Percentiles rank a stretch among this genome's conserved stretches.
Conservation (phyloP, 2,329 filamentous ascomycete species). For the Aspergillus sp. region DNA sequence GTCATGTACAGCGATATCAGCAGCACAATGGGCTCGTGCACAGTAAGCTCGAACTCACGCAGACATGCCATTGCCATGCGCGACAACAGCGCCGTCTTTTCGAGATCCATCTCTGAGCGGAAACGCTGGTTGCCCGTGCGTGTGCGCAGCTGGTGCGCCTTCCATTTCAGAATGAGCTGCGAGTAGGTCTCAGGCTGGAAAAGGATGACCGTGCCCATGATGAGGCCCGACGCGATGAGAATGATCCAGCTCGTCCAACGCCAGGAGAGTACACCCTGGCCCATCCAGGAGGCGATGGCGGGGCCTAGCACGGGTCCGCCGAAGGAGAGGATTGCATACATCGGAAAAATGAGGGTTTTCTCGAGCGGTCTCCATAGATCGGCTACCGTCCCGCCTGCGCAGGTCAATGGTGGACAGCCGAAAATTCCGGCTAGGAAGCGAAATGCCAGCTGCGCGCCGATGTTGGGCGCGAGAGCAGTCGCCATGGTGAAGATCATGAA, state of each 20-base stretch:
- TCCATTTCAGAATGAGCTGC: conserved; percentile 38
- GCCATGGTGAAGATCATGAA: conserved; percentile 46
- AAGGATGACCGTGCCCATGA: conserved; percentile 30
- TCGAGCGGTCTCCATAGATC: conserved; percentile 44
- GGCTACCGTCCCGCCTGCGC: conserved; percentile 38
- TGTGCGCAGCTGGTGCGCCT: conserved; percentile 36
- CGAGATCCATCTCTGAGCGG: conserved; percentile 40
- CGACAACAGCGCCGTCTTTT: conserved; percentile 34
- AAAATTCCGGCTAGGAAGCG: conserved; percentile 45
- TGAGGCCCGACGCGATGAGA: conserved; percentile 28
- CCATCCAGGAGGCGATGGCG: conserved; percentile 16
- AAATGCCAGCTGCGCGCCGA: conserved; percentile 43
- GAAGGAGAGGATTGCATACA: conserved; percentile 42
- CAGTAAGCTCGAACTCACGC: conserved; percentile 44
- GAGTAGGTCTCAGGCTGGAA: conserved; percentile 45
- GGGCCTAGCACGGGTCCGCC: conserved; percentile 20
- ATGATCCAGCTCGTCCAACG: conserved; percentile 41
- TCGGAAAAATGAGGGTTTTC: conserved; percentile 42
- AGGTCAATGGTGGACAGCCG: conserved; percentile 39
- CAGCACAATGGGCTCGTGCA: conserved; percentile 36
- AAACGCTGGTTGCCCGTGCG: conserved; percentile 40
- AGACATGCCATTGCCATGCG: conserved; percentile 39
- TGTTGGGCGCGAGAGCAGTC: conserved; percentile 41
- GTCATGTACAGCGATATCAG: conserved; percentile 27
- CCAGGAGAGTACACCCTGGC: conserved; percentile 7